A percentile compares a stretch with the other conserved stretches of the same genome.
Evolutionary conservation across 306 rosid genomes (phyloP).

Genomic region (Notholithocarpus densiflorus): DNA sequence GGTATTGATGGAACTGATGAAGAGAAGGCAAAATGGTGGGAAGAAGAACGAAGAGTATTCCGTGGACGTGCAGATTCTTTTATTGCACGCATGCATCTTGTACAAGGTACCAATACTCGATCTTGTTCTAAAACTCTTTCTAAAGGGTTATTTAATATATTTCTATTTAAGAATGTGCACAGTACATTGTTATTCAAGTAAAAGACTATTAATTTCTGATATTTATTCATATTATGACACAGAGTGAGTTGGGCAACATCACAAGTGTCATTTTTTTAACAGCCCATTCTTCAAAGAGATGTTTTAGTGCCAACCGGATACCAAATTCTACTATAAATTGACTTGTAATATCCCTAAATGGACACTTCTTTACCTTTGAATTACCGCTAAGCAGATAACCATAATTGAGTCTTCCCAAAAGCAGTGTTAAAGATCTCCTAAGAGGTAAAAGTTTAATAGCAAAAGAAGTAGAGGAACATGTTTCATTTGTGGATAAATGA

Average conservation of each 20-base stretch:
- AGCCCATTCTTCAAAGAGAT: background rate
- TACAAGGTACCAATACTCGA: constrained; percentile 69
- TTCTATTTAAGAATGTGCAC: background rate
- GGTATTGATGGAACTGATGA: constrained; percentile 93
- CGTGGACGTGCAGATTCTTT: constrained; percentile 92
- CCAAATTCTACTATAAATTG: background rate
- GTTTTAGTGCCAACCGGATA: background rate
- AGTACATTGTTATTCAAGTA: background rate
- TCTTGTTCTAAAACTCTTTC: constrained; percentile 2
- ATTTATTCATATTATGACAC: background rate
- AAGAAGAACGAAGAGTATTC: constrained; percentile 87
- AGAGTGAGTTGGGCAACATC: background rate
- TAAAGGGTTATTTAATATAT: background rate
- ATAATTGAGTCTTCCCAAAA: background rate
- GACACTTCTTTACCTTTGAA: background rate
- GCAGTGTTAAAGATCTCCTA: background rate
- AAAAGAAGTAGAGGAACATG: background rate
- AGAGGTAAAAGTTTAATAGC: background rate
- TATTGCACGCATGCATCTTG: constrained; percentile 97
- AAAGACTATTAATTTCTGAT: background rate
- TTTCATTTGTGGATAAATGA: background rate
- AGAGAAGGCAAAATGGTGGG: constrained; percentile 92
- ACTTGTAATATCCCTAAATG: background rate
- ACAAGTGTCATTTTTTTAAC: background rate
- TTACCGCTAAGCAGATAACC: background rate